phyloP scores from a whole-genome alignment of 257 asterid genomes.

The Eustoma russellianum region DNA sequence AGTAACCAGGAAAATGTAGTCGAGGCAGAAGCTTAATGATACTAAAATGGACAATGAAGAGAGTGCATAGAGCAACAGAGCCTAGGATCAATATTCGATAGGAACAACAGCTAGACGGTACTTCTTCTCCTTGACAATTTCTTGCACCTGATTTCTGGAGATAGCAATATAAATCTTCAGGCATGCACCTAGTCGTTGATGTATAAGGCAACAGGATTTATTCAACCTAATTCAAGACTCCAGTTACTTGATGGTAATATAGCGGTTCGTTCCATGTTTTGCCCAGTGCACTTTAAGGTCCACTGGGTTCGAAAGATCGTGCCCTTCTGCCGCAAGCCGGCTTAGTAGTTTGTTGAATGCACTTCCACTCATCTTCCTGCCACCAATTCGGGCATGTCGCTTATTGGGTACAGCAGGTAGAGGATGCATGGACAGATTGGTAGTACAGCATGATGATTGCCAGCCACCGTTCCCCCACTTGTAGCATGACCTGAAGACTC shows the following conservation, averaged over 20 bases:
- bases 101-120: too few relatives aligned
- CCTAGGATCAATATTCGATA: too few relatives aligned
- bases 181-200: not conserved
- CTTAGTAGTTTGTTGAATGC: slow-evolving; percentile 85
- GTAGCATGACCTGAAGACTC: slow-evolving; percentile 77
- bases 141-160: not conserved
- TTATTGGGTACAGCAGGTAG: slow-evolving; percentile 92
- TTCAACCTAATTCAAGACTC: not conserved
- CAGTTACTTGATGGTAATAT: slow-evolving; percentile 76
- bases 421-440: slow-evolving; percentile 75
- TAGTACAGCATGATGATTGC: slow-evolving; percentile 95
- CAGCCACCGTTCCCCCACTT: slow-evolving; percentile 99
- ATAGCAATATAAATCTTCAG: not conserved
- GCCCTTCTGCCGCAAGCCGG: slow-evolving; percentile 83
- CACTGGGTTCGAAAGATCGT: slow-evolving; percentile 72
- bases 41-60: not conserved
- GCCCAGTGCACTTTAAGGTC: slow-evolving; percentile 96
- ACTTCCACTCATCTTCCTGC: slow-evolving; percentile 96
- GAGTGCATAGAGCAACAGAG: not conserved
- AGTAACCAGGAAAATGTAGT: not conserved
- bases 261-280: slow-evolving; percentile 93
- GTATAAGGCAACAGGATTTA: not conserved
- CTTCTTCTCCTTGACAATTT: not conserved
- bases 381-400: slow-evolving; percentile 92
- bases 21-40: not conserved